A percentile compares a stretch with the other conserved stretches of the same genome.
Conservation (phyloP, 306 rosid genomes). For the Inga oerstediana region DNA sequence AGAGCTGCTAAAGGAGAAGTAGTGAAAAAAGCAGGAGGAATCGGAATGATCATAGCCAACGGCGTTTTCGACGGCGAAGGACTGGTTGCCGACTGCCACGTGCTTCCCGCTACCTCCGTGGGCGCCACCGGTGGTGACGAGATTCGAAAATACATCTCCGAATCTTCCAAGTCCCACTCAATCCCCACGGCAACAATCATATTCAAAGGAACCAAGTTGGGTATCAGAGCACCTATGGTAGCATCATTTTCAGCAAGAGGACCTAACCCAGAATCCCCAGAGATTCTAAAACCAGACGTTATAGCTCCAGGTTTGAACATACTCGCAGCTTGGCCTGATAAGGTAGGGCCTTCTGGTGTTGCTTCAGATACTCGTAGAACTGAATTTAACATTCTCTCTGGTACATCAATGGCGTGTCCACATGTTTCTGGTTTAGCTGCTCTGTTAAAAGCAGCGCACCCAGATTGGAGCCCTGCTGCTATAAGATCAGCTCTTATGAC, state of each 20-base stretch:
- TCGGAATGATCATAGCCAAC: slow-evolving; percentile 82
- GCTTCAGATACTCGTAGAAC: slow-evolving; percentile 60
- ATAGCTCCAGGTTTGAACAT: slow-evolving; percentile 86
- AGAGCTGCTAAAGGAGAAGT: slow-evolving; percentile 79
- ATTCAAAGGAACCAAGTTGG: slow-evolving; percentile 72
- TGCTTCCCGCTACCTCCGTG: slow-evolving; percentile 75
- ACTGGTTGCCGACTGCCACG: slow-evolving; percentile 85
- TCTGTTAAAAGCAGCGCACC: slow-evolving; percentile 76
- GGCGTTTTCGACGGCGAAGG: slow-evolving; percentile 89
- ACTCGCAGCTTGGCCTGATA: slow-evolving; percentile 87
- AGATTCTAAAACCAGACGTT: slow-evolving; percentile 76
- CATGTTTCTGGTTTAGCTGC: slow-evolving; percentile 89
- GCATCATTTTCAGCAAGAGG: slow-evolving; percentile 92
- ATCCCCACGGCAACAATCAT: slow-evolving; percentile 60
- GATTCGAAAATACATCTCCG: slow-evolving; percentile 53
- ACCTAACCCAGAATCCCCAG: slow-evolving; percentile 79
- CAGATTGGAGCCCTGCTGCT: slow-evolving; percentile 82
- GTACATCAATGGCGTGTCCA: slow-evolving; percentile 95
- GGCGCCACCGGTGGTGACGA: slow-evolving; percentile 68
- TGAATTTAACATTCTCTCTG: slow-evolving; percentile 78
- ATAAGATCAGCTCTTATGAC: slow-evolving; percentile 84
- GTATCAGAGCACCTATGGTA: slow-evolving; percentile 72
- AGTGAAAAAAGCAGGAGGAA: slow-evolving; percentile 74
- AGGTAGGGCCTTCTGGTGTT: slow-evolving; percentile 65
- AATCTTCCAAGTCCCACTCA: slow-evolving; percentile 37